A percentile compares a stretch with the other conserved stretches of the same genome.
These are phyloP conservation scores for Candida insectorum DNA, from an alignment of 805 yeast species.

Conservation along the genomic window DNA sequence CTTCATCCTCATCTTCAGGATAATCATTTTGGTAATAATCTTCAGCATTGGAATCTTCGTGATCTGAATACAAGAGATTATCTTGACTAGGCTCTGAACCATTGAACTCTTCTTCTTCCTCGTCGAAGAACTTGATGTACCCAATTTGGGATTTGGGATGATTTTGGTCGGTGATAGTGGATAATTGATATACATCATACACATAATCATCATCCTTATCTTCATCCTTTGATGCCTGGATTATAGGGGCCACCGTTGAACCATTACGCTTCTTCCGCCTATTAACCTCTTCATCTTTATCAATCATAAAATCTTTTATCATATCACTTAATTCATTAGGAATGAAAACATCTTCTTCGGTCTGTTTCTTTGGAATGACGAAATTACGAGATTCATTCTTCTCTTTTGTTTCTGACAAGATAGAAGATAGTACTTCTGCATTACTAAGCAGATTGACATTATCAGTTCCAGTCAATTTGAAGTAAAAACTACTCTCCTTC, in stretches of 20 bases:
- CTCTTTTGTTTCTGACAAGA: constrained; percentile 11
- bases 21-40: constrained; percentile 89
- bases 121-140: constrained; percentile 54
- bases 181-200: constrained; percentile 71
- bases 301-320: constrained; percentile 56
- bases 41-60: constrained; percentile 88
- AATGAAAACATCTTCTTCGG: constrained; percentile 31
- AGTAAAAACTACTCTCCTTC: constrained; percentile 33
- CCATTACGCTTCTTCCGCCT: constrained; percentile 13
- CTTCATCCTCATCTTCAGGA: constrained; percentile 87
- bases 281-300: constrained; percentile 19
- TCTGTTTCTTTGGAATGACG: constrained; percentile 30
- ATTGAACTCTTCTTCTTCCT: constrained; percentile 40
- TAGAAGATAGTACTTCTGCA: constrained; percentile 7
- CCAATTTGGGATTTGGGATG: constrained; percentile 49
- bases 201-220: constrained; percentile 64
- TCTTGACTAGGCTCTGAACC: constrained; percentile 30
- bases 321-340: constrained; percentile 72
- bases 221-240: background rate
- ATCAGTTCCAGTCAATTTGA: constrained; percentile 36
- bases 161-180: constrained; percentile 46
- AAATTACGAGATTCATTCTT: constrained; percentile 23
- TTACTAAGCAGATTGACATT: constrained; percentile 15
- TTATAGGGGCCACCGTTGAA: constrained; percentile 1
- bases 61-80: constrained; percentile 51